Percentiles rank a stretch among this genome's conserved stretches.
Evolutionary conservation across 805 yeast genomes (phyloP).

Genomic region (Novakomyces olei): DNA sequence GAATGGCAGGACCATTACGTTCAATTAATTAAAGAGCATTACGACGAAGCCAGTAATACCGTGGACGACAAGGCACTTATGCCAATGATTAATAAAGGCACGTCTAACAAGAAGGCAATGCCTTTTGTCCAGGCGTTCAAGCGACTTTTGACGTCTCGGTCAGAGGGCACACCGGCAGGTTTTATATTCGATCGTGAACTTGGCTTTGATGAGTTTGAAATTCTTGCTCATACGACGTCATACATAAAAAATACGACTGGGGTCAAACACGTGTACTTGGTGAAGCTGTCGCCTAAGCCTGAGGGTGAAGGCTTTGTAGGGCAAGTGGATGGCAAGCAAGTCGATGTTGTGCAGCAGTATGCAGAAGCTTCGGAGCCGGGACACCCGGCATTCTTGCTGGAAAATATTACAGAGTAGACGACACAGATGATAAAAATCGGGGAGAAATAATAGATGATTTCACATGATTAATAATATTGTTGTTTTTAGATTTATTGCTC

Average conservation of each 20-base stretch:
- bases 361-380: conserved; percentile 3
- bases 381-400: conserved; percentile 26
- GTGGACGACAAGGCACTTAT: conserved; percentile 12
- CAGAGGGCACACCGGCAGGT: conserved; percentile 37
- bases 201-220: conserved; percentile 51
- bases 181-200: conserved; percentile 78
- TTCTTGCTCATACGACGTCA: conserved; percentile 28
- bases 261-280: background rate
- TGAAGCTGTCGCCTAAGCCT: background rate
- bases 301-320: background rate
- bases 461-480: too few relatives aligned
- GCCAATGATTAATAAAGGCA: conserved; percentile 19
- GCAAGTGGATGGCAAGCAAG: background rate
- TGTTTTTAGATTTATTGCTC: too few relatives aligned
- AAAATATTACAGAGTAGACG: conserved; percentile 36
- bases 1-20: conserved; percentile 75
- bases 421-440: too few relatives aligned
- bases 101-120: conserved; percentile 94
- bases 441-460: too few relatives aligned
- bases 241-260: conserved; percentile 8
- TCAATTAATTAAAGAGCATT: conserved; percentile 55
- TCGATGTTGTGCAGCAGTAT: conserved; percentile 1
- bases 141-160: conserved; percentile 36
- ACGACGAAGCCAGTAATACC: conserved; percentile 16
- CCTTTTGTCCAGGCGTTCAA: conserved; percentile 79